Base-by-base conservation (phyloP, 148 eudicot genomes). In the Agrostemma githago region DNA sequence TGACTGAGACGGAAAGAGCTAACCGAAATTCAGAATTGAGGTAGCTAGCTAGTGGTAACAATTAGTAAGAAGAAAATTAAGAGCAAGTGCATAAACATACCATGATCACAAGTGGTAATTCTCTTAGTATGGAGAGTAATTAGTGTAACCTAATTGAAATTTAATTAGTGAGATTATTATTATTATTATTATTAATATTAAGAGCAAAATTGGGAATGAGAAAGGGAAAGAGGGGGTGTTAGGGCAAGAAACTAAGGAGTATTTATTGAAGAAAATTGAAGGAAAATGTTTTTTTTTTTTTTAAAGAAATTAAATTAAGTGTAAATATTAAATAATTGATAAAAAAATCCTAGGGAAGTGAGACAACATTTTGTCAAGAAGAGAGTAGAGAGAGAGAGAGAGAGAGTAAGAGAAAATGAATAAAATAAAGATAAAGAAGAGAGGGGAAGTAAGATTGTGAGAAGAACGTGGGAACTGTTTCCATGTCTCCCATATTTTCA, bases 381-480 rank as follows among this genome's bases (percentile, higher is more conserved):
- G 53, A 75, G 56, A 67, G 58, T 41, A 62, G 74, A 40, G 41
- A 67, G 1, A 42, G 73, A 62, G 74, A 40, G 41, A 67, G 1
- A 42, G 73, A 72, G 75, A 75, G 76, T 38, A 21, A 9, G 54
- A 12, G 60, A 37, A 51, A 51, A 11, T 51, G 3, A 53, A 20
- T 6, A 8, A 20, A 14, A 14, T n/a, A 69, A 4, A 61, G 12
- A 46, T 38, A 19, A 73, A 17, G 43, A 63, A 60, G 26, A 8
- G 21, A 15, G 57, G 57, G 41, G 38, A 5, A 63, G 67, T 68
- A 44, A 71, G 73, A 78, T 68, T 74, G 67, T 76, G 80, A 81
- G 81, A 79, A 85, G 92, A 92, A 91, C 98, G 93, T 94, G 98
- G 96, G 87, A 68, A 79, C 85, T 88, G 97, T 89, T 89, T 81